Evolutionary conservation across 2,329 filamentous ascomycete species (phyloP).

Genomic region (Cladobotryum mycophilum): DNA sequence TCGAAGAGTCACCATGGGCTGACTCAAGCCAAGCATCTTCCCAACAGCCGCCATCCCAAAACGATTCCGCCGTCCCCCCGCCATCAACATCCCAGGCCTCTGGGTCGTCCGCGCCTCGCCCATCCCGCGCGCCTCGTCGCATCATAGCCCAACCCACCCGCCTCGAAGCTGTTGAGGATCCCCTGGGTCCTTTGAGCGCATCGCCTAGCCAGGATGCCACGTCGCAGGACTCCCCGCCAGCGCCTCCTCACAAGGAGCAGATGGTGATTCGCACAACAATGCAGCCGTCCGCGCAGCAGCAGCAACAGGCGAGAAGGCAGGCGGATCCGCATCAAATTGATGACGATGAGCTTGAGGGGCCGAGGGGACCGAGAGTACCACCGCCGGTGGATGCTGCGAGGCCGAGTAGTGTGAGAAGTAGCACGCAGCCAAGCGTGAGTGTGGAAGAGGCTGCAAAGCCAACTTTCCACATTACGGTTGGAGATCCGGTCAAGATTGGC

Average conservation of each 20-base stretch:
- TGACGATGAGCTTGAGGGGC: conserved; percentile 58
- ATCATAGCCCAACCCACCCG: conserved; percentile 70
- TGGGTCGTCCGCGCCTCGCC: conserved; percentile 30
- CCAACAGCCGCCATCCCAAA: conserved; percentile 24
- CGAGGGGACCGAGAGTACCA: conserved; percentile 54
- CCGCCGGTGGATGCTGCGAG: conserved; percentile 56
- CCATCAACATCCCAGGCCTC: conserved; percentile 25
- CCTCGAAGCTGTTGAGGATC: conserved; percentile 71
- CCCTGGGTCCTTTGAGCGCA: conserved; percentile 70
- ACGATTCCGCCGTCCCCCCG: conserved; percentile 25
- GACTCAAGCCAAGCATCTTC: conserved; percentile 33
- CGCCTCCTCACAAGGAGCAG: conserved; percentile 62
- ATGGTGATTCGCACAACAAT: conserved; percentile 55
- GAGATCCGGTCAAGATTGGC: conserved; percentile 96
- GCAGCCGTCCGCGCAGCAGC: conserved; percentile 35
- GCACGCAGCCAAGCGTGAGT: conserved; percentile 71
- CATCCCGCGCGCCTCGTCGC: conserved; percentile 49
- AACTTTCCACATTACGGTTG: conserved; percentile 82
- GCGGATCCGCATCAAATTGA: conserved; percentile 61
- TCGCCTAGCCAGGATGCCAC: conserved; percentile 42
- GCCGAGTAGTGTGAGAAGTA: conserved; percentile 45
- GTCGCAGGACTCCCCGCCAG: conserved; percentile 53
- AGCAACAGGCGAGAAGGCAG: conserved; percentile 37
- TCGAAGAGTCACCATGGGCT: conserved; percentile 50
- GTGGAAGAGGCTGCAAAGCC: conserved; percentile 92